Percentiles rank a stretch among this genome's conserved stretches.
These are phyloP conservation scores for Candida manassasensis DNA, from an alignment of 805 yeast genomes.

Conservation along the genomic window DNA sequence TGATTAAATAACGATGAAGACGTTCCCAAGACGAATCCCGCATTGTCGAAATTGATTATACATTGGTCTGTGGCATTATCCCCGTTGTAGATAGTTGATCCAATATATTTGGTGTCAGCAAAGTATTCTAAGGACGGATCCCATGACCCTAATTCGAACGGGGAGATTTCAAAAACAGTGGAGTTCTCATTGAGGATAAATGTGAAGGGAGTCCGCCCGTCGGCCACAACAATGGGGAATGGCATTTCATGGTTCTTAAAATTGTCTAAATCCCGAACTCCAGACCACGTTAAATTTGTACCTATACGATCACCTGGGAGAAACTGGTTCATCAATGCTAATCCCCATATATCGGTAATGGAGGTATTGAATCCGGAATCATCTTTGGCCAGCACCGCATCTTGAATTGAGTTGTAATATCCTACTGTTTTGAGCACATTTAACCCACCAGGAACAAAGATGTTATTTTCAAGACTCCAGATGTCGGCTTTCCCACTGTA, in stretches of 20 bases:
- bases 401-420: constrained; percentile 27
- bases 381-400: constrained; percentile 26
- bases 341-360: constrained; percentile 41
- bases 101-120: constrained; percentile 63
- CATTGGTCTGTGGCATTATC: constrained; percentile 46
- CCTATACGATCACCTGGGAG: constrained; percentile 28
- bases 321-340: constrained; percentile 38
- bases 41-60: constrained; percentile 69
- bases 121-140: constrained; percentile 69
- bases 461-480: constrained; percentile 53
- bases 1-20: constrained; percentile 78
- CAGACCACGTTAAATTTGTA: constrained; percentile 27
- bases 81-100: constrained; percentile 62
- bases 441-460: constrained; percentile 61
- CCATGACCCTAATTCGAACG: constrained; percentile 72
- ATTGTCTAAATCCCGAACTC: constrained; percentile 18
- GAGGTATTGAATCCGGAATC: constrained; percentile 35
- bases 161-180: constrained; percentile 35
- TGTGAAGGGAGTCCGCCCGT: constrained; percentile 34
- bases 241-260: constrained; percentile 34
- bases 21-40: constrained; percentile 78
- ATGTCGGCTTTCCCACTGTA: constrained; percentile 18
- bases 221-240: constrained; percentile 35
- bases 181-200: constrained; percentile 29
- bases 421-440: constrained; percentile 64